Base-by-base conservation (phyloP, 345 rosid genomes). In the Noccaea bulbosa region DNA sequence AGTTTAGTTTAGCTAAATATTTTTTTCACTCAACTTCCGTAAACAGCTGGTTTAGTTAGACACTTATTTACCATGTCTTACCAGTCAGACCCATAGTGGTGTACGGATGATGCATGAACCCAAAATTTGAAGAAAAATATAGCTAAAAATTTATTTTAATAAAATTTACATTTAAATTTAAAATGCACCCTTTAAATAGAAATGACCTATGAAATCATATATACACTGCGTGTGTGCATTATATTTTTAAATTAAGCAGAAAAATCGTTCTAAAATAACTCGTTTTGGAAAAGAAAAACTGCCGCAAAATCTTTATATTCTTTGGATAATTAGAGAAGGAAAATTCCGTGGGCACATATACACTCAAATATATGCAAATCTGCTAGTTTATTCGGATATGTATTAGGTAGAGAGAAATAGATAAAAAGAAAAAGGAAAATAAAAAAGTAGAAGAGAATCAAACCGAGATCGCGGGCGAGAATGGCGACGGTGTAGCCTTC, bases 401-500 rank as follows among this genome's bases (percentile, higher is more conserved):
- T 51, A 3, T 15, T 47, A 11, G 20, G 37, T 53, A 45, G 20
- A 52, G 40, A 73, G 47, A 65, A 47, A 73, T 46, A 12, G 38
- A 65, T 55, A 67, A 49, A 65, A 38, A 65, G 22, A 8, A 24
- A 34, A 41, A 7, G 1, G 15, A 10, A 65, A 39, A 35, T 5
- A 46, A 58, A 11, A 63, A 20, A 71, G 20, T 12, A 69, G 16
- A 35, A 43, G 37, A n/a, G 47, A 7, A 65, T 54, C 49, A 53
- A 81, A 84, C 97, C 96, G n/a, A 93, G 83, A 85, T 93, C 98
- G 3, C 97, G 92, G 37, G 97, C 88, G 46, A 93, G 96, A 73
- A 93, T 93, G 72, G 98, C 97, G 8, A 93, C 92, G 45, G 97
- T 87, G 84, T 91, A 89, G 59, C 98, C 98, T 84, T 93, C 96